Evolutionary conservation across 805 yeast species (phyloP).

Genomic region (Suhomyces sp.): DNA sequence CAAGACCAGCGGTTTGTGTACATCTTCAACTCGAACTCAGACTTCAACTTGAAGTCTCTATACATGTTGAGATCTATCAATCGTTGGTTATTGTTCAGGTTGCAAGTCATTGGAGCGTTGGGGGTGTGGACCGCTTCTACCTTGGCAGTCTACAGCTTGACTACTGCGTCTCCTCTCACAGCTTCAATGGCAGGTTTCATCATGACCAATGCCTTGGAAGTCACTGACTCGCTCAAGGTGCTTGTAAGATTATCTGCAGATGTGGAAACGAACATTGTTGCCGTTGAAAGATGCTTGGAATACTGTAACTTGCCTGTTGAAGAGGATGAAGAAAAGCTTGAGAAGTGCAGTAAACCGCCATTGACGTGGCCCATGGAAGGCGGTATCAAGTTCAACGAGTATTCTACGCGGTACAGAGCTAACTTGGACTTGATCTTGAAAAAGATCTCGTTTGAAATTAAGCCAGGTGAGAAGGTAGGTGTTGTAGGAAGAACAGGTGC

Average conservation of each 20-base stretch:
- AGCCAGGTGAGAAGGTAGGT: constrained; percentile 24
- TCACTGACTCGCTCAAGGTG: constrained; percentile 51
- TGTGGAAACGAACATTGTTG: constrained; percentile 61
- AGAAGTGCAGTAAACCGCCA: constrained; percentile 70
- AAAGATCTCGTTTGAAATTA: constrained; percentile 12
- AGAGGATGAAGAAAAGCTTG: constrained; percentile 55
- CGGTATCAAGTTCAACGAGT: constrained; percentile 50
- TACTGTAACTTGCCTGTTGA: constrained; percentile 49
- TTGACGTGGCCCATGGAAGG: constrained; percentile 76
- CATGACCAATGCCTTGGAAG: constrained; percentile 60
- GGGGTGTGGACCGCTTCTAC: constrained; percentile 29
- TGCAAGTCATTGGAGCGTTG: constrained; percentile 21
- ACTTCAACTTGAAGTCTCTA: constrained; percentile 16
- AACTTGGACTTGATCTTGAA: constrained; percentile 19
- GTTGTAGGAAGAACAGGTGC: constrained; percentile 29
- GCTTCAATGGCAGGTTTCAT: constrained; percentile 64
- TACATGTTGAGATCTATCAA: constrained; percentile 20
- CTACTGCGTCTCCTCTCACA: constrained; percentile 41
- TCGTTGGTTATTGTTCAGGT: constrained; percentile 26
- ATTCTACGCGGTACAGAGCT: constrained; percentile 20
- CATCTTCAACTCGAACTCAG: constrained; percentile 20
- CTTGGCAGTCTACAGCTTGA: constrained; percentile 41
- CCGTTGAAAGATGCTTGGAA: constrained; percentile 67
- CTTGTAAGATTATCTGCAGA: constrained; percentile 62
- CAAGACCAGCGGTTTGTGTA: constrained; percentile 21